A percentile compares a stretch with the other conserved stretches of the same genome.
Conservation (phyloP, 108 stramenopile genomes). For the Fistulifera pelliculosa region DNA sequence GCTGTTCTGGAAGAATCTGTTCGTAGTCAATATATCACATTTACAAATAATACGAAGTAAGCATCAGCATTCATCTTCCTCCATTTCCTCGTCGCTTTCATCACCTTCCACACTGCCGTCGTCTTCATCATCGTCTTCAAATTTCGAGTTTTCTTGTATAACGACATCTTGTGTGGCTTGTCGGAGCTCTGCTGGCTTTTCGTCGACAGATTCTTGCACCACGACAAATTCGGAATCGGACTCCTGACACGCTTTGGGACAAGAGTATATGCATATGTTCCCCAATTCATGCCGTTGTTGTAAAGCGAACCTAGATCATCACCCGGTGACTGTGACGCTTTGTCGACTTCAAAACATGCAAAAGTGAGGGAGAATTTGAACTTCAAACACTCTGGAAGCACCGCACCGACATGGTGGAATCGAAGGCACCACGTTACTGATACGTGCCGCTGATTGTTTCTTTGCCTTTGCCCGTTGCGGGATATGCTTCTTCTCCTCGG, state of each 20-base stretch:
- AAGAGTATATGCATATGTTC: constrained; percentile 70
- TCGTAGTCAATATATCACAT: too few relatives aligned
- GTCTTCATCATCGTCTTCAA: constrained; percentile 3
- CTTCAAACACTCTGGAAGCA: constrained; percentile 47
- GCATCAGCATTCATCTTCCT: too few relatives aligned
- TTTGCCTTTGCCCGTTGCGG: constrained; percentile 8
- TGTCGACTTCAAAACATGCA: constrained; percentile 73
- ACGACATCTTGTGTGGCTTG: not conserved
- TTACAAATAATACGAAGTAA: too few relatives aligned
- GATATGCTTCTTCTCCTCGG: constrained; percentile 7
- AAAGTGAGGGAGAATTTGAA: constrained; percentile 63
- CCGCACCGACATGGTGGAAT: constrained; percentile 37
- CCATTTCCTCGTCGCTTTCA: not conserved
- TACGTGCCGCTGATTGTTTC: not conserved
- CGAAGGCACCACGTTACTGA: not conserved
- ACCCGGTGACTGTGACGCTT: constrained; percentile 5
- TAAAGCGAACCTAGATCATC: not conserved
- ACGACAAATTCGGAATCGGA: constrained; percentile 33
- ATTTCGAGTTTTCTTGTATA: not conserved
- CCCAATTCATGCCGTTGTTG: constrained; percentile 63
- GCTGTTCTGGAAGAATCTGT: too few relatives aligned
- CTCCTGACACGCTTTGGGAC: constrained; percentile 38
- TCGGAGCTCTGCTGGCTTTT: constrained; percentile 1
- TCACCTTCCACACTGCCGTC: constrained; percentile 4
- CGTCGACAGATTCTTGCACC: constrained; percentile 34